Percentiles rank a stretch among this genome's conserved stretches.
These are phyloP conservation scores for Prunus mongolica DNA, from an alignment of 306 rosid species.

Conservation along the genomic window DNA sequence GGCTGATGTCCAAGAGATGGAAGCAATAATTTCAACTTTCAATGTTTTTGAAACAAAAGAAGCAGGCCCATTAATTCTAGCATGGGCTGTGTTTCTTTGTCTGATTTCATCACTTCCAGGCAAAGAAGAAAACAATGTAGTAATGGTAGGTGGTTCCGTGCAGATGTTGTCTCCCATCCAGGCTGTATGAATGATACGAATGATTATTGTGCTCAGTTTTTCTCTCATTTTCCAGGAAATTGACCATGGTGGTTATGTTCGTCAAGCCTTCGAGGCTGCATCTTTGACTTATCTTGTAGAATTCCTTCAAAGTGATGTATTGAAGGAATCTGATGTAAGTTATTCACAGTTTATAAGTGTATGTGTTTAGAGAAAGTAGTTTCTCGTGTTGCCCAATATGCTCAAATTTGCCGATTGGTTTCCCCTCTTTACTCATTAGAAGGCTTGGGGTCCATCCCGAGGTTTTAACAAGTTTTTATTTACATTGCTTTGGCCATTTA, in stretches of 20 bases:
- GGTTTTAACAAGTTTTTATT: background rate
- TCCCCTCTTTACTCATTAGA: background rate
- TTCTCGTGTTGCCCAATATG: slow-evolving; percentile 18
- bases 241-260: slow-evolving; percentile 87
- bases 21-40: slow-evolving; percentile 64
- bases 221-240: slow-evolving; percentile 57
- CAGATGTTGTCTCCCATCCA: slow-evolving; percentile 16
- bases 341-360: slow-evolving; percentile 25
- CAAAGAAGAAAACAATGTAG: slow-evolving; percentile 57
- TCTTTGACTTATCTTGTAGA: slow-evolving; percentile 62
- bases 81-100: slow-evolving; percentile 94
- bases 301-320: slow-evolving; percentile 67
- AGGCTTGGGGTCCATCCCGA: slow-evolving; percentile 6
- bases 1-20: slow-evolving; percentile 82
- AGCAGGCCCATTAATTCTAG: slow-evolving; percentile 75
- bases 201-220: slow-evolving; percentile 21
- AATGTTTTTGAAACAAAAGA: slow-evolving; percentile 67
- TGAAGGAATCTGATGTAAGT: slow-evolving; percentile 84
- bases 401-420: background rate
- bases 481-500: background rate
- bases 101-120: slow-evolving; percentile 75
- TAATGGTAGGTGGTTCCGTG: slow-evolving; percentile 50
- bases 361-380: slow-evolving; percentile 14
- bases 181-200: slow-evolving; percentile 10
- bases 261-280: slow-evolving; percentile 81